Evolutionary conservation across 441 rosid genomes (phyloP), one percentile per base, ranked within the genome.

Genomic region (Iberis amara): DNA sequence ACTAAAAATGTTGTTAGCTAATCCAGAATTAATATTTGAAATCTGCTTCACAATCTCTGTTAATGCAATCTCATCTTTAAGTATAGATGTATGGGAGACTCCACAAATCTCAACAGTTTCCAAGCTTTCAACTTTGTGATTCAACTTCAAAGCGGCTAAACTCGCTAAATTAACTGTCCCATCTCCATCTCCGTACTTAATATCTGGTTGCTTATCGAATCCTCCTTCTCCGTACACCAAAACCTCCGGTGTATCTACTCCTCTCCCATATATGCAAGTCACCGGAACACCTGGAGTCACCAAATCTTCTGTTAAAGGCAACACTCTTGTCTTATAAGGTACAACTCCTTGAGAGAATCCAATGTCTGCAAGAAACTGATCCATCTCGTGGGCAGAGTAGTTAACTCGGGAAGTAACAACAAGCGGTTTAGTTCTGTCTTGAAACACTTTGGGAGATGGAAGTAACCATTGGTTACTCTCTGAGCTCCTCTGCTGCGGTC

Each of bases 381-480:
- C 65, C 4, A 83, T 77, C 8, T 81, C 80, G 5, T 48, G 2
- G 0, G 86, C 86, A 3, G 94, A 76, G 57, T 85, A 91, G 8
- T 47, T 68, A 15, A 66, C 61, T 18, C 18, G 35, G 4, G 86
- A 78, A 15, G 88, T 72, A 8, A 73, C 46, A 15, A 80, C 87
- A 14, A 91, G 82, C 0, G 72, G 61, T 40, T 70, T 62, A 39
- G 45, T 49, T 44, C 39, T 28, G n/a, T 33, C 42, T 14, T 65
- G 75, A 40, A 81, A 87, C 31, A 83, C 40, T 38, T 48, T 71
- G 1, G 89, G 58, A 49, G 75, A 71, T 4, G 96, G 98, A 52
- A 87, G 67, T 9, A 87, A 85, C 96, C 95, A 87, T n/a, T 79
- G 75, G 51, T 87, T 87, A 64, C 84, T 83, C 66, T 81, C 91